Conservation (phyloP, 2,329 filamentous ascomycete genomes). For the Orbilia quercus region DNA sequence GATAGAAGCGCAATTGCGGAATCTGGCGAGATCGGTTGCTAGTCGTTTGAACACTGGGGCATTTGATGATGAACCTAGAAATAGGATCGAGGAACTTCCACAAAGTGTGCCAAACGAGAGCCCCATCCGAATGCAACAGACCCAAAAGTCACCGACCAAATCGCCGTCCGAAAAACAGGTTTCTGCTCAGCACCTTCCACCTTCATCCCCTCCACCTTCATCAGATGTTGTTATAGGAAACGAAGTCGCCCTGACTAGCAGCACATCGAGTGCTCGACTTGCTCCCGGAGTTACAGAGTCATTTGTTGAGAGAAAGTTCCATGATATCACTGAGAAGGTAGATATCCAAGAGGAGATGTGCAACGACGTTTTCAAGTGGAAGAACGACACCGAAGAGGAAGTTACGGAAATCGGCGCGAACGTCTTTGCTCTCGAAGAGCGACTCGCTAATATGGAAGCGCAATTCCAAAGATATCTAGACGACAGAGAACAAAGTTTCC, state of each 20-base stretch:
- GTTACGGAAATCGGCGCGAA: conserved; percentile 47
- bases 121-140: conserved; percentile 10
- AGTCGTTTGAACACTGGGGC: conserved; percentile 21
- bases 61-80: conserved; percentile 35
- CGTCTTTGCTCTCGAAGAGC: conserved; percentile 49
- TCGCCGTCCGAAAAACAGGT: conserved; percentile 1
- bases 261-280: conserved; percentile 4
- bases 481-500: conserved; percentile 47
- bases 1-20: conserved; percentile 39
- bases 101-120: conserved; percentile 45
- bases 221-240: neutral
- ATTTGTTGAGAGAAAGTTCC: conserved; percentile 42
- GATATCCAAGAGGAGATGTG: conserved; percentile 54
- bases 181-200: neutral
- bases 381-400: conserved; percentile 49
- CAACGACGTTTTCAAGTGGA: conserved; percentile 49
- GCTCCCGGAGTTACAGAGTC: conserved; percentile 25
- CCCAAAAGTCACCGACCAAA: conserved; percentile 22
- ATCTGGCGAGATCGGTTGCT: conserved; percentile 39
- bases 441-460: conserved; percentile 35
- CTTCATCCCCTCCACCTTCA: conserved; percentile 13
- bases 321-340: conserved; percentile 51
- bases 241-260: conserved; percentile 4
- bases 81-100: conserved; percentile 47
- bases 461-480: conserved; percentile 32